These are phyloP conservation scores for Populus davidiana DNA, from an alignment of 345 rosid genomes.

Conservation along the genomic window DNA sequence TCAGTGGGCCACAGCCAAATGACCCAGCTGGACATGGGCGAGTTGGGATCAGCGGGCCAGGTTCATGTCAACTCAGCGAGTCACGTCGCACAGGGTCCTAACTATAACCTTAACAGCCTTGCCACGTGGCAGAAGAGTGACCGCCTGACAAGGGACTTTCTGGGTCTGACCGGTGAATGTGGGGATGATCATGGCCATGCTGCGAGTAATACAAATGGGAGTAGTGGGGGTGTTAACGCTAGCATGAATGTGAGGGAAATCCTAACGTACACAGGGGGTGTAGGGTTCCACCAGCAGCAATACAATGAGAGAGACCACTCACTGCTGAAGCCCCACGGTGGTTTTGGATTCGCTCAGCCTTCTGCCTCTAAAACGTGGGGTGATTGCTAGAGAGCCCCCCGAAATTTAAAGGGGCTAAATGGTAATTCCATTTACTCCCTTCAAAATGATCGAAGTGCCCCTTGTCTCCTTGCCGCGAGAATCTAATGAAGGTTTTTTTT, in stretches of 20 bases:
- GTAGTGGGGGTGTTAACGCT: conserved; percentile 29
- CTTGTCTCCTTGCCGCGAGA: neutral
- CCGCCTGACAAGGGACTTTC: conserved; percentile 71
- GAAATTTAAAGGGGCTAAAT: neutral
- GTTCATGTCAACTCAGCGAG: conserved; percentile 11
- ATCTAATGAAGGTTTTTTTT: neutral
- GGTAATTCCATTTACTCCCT: neutral
- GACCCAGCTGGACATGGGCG: conserved; percentile 34
- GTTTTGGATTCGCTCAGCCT: conserved; percentile 47
- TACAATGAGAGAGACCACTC: conserved; percentile 40
- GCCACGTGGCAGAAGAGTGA: conserved; percentile 66
- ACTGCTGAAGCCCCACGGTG: conserved; percentile 46
- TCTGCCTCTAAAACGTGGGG: conserved; percentile 43
- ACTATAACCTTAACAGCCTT: conserved; percentile 29
- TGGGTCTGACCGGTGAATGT: conserved; percentile 47
- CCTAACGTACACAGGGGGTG: conserved; percentile 47
- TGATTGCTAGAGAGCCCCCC: conserved; percentile 17
- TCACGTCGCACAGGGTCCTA: conserved; percentile 28
- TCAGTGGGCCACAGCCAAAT: conserved; percentile 30
- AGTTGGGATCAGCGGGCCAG: conserved; percentile 7
- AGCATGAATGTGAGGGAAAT: conserved; percentile 41
- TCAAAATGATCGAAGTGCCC: conserved; percentile 7
- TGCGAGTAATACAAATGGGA: conserved; percentile 10
- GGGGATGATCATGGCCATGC: conserved; percentile 18
- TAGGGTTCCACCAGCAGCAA: conserved; percentile 40